phyloP scores from a whole-genome alignment of 805 yeast species.

The Candida insectalens region DNA sequence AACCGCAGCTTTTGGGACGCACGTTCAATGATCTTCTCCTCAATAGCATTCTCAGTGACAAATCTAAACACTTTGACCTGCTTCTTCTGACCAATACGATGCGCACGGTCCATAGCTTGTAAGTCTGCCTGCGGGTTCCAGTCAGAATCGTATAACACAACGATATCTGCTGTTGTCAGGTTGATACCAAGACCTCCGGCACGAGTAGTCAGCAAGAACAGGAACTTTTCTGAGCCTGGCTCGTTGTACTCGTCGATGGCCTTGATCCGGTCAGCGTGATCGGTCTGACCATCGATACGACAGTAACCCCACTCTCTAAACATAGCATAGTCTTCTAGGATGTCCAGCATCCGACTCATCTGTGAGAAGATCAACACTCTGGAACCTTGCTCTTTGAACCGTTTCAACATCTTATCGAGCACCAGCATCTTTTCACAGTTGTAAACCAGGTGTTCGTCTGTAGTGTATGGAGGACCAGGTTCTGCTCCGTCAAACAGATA shows the following conservation, averaged over 20 bases:
- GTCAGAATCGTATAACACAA: constrained; percentile 67
- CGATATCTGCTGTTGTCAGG: constrained; percentile 72
- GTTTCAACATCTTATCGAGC: constrained; percentile 55
- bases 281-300: constrained; percentile 79
- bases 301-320: constrained; percentile 65
- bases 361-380: constrained; percentile 74
- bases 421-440: constrained; percentile 67
- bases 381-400: constrained; percentile 58
- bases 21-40: constrained; percentile 72
- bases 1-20: constrained; percentile 72
- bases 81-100: constrained; percentile 78
- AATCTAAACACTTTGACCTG: constrained; percentile 75
- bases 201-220: constrained; percentile 72
- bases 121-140: constrained; percentile 89
- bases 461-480: constrained; percentile 83
- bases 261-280: constrained; percentile 62
- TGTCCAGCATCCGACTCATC: constrained; percentile 76
- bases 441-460: constrained; percentile 72
- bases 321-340: constrained; percentile 67
- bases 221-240: constrained; percentile 63
- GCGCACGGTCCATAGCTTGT: constrained; percentile 87
- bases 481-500: constrained; percentile 81
- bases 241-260: constrained; percentile 74
- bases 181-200: constrained; percentile 90
- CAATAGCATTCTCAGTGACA: constrained; percentile 74